Conservation (phyloP, 805 yeast species). For the Danielozyma ontarioensis region DNA sequence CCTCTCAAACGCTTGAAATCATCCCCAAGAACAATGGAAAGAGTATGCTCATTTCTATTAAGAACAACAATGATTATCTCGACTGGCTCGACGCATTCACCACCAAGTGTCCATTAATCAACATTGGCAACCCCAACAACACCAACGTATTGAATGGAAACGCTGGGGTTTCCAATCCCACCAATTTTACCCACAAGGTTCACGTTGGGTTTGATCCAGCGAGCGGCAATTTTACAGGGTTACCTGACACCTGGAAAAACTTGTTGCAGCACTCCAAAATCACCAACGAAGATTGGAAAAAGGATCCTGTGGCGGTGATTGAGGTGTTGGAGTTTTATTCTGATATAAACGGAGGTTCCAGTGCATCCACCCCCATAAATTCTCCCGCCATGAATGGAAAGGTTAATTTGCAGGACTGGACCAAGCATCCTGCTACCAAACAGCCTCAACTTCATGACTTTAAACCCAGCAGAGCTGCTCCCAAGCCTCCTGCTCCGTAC, state of each 20-base stretch:
- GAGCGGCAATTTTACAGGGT: constrained; percentile 51
- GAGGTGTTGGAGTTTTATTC: constrained; percentile 55
- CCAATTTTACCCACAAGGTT: constrained; percentile 90
- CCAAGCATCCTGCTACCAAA: constrained; percentile 18
- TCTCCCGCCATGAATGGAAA: constrained; percentile 17
- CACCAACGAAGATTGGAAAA: constrained; percentile 57
- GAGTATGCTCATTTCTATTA: constrained; percentile 69
- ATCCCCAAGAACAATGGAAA: constrained; percentile 50
- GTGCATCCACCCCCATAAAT: constrained; percentile 23
- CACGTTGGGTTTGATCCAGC: constrained; percentile 85
- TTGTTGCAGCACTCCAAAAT: constrained; percentile 54
- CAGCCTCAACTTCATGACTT: constrained; percentile 9
- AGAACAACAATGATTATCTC: constrained; percentile 72
- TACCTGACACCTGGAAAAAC: constrained; percentile 55
- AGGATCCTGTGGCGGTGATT: constrained; percentile 60
- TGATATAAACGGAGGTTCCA: constrained; percentile 39
- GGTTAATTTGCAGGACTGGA: constrained; percentile 38
- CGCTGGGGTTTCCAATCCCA: constrained; percentile 77
- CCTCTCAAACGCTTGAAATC: constrained; percentile 68
- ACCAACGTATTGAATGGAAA: constrained; percentile 16
- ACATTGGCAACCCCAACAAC: constrained; percentile 22
- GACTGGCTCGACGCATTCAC: constrained; percentile 90
- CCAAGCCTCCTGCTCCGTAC: constrained; percentile 41
- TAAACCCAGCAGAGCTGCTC: constrained; percentile 37
- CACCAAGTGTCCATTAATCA: constrained; percentile 64